Conservation (phyloP, 176 grass and related monocot genomes). For the Secale cereale region DNA sequence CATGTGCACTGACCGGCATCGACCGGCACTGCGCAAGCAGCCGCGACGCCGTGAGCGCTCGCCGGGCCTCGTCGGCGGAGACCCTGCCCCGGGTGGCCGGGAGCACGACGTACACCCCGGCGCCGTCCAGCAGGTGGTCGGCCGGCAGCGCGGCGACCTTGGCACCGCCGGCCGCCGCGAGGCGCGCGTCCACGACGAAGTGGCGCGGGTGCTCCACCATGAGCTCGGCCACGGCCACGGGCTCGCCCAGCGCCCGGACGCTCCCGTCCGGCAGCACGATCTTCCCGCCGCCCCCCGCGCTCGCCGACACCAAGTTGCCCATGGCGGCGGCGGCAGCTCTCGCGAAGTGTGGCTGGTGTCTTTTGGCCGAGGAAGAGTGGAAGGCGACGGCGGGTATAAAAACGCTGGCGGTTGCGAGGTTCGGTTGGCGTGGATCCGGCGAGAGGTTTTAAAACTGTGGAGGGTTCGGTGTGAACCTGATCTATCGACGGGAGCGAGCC, state of each 20-base stretch:
- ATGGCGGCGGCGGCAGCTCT: not conserved
- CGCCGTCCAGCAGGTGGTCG: not conserved
- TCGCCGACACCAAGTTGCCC: not conserved
- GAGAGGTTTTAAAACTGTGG: not conserved
- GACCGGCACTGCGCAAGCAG: not conserved
- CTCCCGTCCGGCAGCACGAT: not conserved
- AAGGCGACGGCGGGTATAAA: not conserved
- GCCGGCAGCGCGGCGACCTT: not conserved
- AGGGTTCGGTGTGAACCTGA: not conserved
- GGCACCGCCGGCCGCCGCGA: not conserved
- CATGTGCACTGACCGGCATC: not conserved
- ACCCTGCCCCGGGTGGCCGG: not conserved
- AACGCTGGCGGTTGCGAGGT: not conserved
- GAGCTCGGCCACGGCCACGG: not conserved
- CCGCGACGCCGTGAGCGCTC: not conserved
- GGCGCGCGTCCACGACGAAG: not conserved
- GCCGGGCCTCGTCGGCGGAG: not conserved
- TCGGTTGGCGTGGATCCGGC: not conserved
- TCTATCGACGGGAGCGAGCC: not conserved
- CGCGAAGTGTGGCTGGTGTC: not conserved
- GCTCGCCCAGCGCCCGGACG: not conserved
- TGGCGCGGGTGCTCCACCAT: constrained; percentile 7
- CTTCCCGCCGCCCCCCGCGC: not conserved
- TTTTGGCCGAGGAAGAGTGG: not conserved
- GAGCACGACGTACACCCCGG: constrained; percentile 2